A percentile compares a stretch with the other conserved stretches of the same genome.
phyloP scores from a whole-genome alignment of 208 protist genomes.

The Herpetomonas muscarum region DNA sequence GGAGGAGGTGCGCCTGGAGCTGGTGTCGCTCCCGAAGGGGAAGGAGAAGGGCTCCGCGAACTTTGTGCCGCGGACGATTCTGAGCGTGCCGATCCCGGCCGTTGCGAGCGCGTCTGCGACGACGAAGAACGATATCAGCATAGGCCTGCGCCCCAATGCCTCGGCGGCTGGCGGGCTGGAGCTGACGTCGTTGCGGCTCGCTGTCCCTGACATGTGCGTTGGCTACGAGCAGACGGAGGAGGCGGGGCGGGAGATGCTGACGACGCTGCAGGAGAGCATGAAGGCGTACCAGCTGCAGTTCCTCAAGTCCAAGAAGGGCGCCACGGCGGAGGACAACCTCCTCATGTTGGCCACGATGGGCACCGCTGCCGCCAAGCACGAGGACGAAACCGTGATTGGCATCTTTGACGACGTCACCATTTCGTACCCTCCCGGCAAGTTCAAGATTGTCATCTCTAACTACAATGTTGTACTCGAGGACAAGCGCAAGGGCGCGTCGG shows the following conservation, averaged over 20 bases:
- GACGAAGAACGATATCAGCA: conserved; percentile 78
- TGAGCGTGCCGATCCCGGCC: conserved; percentile 62
- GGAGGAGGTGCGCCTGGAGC: conserved; percentile 24
- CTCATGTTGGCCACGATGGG: conserved; percentile 56
- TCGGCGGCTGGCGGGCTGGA: conserved; percentile 36
- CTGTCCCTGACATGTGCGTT: conserved; percentile 76
- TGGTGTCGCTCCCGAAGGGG: conserved; percentile 53
- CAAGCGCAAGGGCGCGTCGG: conserved; percentile 47
- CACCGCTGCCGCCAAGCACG: conserved; percentile 21
- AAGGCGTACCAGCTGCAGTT: conserved; percentile 52
- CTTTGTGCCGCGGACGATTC: conserved; percentile 45
- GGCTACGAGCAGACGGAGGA: conserved; percentile 84
- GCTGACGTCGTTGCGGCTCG: conserved; percentile 74
- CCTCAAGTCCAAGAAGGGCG: conserved; percentile 31
- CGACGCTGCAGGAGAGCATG: conserved; percentile 52
- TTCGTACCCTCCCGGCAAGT: conserved; percentile 77
- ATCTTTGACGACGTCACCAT: conserved; percentile 77
- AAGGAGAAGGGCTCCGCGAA: conserved; percentile 41
- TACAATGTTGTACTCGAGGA: conserved; percentile 75
- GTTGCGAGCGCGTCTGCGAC: conserved; percentile 65
- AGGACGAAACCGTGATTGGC: conserved; percentile 64
- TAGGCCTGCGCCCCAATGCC: conserved; percentile 47
- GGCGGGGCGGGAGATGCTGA: conserved; percentile 65
- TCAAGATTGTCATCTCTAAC: conserved; percentile 80
- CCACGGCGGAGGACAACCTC: conserved; percentile 29